These are phyloP conservation scores for Zygotorulaspora sp. DNA, from an alignment of 805 yeast genomes.

Conservation along the genomic window DNA sequence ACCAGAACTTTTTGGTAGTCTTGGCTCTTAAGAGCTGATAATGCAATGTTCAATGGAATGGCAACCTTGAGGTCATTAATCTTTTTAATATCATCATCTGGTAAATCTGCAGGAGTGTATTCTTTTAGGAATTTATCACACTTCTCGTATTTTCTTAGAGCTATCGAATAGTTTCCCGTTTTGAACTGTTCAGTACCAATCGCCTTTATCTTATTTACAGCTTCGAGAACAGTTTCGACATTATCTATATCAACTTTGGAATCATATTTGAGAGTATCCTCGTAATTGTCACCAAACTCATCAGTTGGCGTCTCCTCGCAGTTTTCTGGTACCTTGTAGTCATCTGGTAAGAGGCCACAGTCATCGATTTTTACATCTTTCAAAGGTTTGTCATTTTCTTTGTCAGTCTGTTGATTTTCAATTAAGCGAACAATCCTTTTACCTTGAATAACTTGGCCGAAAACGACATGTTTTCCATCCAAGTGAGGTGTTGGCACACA, in stretches of 20 bases:
- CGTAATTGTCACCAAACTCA: conserved; percentile 81
- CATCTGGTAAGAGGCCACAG: conserved; percentile 72
- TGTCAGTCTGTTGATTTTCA: conserved; percentile 63
- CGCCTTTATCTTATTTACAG: conserved; percentile 60
- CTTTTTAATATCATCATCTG: conserved; percentile 48
- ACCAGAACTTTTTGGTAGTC: conserved; percentile 50
- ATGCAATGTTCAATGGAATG: conserved; percentile 65
- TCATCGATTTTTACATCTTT: conserved; percentile 66
- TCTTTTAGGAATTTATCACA: conserved; percentile 65
- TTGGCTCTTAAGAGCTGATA: conserved; percentile 63
- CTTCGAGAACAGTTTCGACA: conserved; percentile 64
- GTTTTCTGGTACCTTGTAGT: conserved; percentile 44
- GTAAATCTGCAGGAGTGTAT: conserved; percentile 55
- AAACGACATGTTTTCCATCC: conserved; percentile 94
- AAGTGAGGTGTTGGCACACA: conserved; percentile 91
- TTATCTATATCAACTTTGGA: conserved; percentile 52
- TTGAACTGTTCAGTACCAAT: conserved; percentile 77
- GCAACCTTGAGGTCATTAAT: conserved; percentile 57
- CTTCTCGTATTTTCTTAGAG: conserved; percentile 68
- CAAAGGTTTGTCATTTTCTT: conserved; percentile 63
- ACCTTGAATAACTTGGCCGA: conserved; percentile 83
- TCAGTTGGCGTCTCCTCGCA: conserved; percentile 52
- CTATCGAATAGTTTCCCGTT: conserved; percentile 49
- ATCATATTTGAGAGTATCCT: conserved; percentile 72
- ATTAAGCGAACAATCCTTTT: conserved; percentile 73